phyloP scores from a whole-genome alignment of 768 basidiomycete species.

The Kwoniella dendrophila region DNA sequence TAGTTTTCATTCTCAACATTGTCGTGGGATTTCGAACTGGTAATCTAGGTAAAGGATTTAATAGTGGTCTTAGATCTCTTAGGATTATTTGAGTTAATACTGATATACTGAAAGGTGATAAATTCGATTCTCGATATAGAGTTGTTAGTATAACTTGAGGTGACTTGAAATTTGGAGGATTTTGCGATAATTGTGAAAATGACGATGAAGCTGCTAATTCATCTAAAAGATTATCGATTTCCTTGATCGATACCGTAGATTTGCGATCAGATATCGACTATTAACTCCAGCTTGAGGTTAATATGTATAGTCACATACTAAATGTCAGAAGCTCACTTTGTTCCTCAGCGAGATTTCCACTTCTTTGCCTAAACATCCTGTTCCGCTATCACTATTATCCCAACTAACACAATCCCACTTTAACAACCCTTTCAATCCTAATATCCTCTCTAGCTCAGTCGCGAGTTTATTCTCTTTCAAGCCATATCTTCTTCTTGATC shows the following conservation, averaged over 20 bases:
- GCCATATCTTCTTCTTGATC: constrained; percentile 69
- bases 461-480: constrained; percentile 70
- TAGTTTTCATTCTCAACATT: constrained; percentile 65
- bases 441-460: constrained; percentile 58
- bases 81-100: constrained; percentile 84
- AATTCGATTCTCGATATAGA: constrained; percentile 61
- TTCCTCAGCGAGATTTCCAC: constrained; percentile 61
- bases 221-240: constrained; percentile 70
- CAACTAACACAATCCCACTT: constrained; percentile 53
- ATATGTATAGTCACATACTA: neutral
- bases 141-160: constrained; percentile 59
- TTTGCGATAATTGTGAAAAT: constrained; percentile 61
- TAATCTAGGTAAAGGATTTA: constrained; percentile 66
- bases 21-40: constrained; percentile 58
- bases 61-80: constrained; percentile 77
- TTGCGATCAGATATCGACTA: constrained; percentile 14
- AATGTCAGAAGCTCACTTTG: constrained; percentile 54
- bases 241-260: constrained; percentile 57
- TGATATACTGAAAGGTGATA: constrained; percentile 68
- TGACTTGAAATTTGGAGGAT: neutral
- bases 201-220: constrained; percentile 71
- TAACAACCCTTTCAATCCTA: constrained; percentile 33
- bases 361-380: constrained; percentile 73
- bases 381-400: constrained; percentile 59
- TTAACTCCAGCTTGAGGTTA: neutral